Base-by-base conservation (phyloP, 2,329 filamentous ascomycete species). In the Elsinoe ampelina region DNA sequence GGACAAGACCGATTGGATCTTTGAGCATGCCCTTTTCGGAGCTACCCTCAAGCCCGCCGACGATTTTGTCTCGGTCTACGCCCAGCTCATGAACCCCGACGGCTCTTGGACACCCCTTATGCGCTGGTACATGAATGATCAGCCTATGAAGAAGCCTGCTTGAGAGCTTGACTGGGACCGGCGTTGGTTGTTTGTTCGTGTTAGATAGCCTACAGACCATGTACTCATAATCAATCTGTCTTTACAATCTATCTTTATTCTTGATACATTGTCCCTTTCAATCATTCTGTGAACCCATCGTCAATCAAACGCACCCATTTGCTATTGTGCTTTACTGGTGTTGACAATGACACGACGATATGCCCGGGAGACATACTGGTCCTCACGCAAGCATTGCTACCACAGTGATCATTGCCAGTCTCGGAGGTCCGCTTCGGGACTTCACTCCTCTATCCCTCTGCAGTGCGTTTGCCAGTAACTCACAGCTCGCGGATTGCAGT, bases 11-110 rank as follows among this genome's bases (percentile, higher is more conserved):
- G 66, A 68, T 55, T 76, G 68, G 66, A 61, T 77, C 20, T 66
- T 67, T 57, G 73, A 76, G 62, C 77, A 76, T 17, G 19, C 36
- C 30, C 22, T 57, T 3, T 57, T 57, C 30, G 56, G 56, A 61
- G 75, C 73, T 60, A 74, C 74, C 67, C 66, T 66, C 54, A 64
- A 71, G 20, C 63, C 69, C 52, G 72, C 73, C 10, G 73, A 77
- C 60, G 63, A 63, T 56, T 77, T 73, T 63, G 74, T 77, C 17
- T 76, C 74, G 60, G 73, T 73, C 0, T 70, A 67, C 36, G 74
- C 74, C 22, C 73, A 75, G 64, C 67, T 77, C 60, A 73, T 77
- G 72, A 72, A 74, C 48, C 57, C 58, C 8, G 65, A 74, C 56
- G 74, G 73, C 3, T 64, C 63, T 17, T 73, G 74, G 51, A 76